phyloP scores from a whole-genome alignment of 2,329 filamentous ascomycete genomes.

The Phaeomoniella chlamydospora region DNA sequence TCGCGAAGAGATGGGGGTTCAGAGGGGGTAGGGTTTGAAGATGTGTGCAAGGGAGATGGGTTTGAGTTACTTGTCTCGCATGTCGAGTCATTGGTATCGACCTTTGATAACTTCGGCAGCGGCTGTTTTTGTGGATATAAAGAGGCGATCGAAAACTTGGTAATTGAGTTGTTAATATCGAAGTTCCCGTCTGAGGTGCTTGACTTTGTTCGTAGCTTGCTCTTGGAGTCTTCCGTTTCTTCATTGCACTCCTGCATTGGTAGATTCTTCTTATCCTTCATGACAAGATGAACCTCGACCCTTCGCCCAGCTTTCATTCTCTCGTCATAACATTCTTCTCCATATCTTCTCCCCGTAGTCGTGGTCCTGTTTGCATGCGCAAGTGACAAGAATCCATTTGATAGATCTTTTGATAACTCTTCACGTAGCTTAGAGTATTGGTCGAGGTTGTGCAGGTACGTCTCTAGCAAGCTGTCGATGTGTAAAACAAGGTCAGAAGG shows the following conservation, averaged over 20 bases:
- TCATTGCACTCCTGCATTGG: conserved; percentile 9
- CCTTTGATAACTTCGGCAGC: not conserved
- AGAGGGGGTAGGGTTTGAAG: not conserved
- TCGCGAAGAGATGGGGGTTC: conserved; percentile 16
- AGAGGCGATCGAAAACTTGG: conserved; percentile 1
- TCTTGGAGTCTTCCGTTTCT: conserved; percentile 5
- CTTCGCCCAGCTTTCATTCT: conserved; percentile 32
- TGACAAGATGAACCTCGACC: conserved; percentile 5
- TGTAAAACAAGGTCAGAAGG: conserved; percentile 2
- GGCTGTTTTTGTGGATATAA: not conserved
- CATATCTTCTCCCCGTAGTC: conserved; percentile 28
- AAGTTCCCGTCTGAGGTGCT: not conserved
- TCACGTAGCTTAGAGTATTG: conserved; percentile 14
- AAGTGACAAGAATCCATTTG: conserved; percentile 29
- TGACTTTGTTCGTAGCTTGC: not conserved
- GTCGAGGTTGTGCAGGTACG: conserved; percentile 10
- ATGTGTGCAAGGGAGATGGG: conserved; percentile 3
- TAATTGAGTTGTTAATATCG: not conserved
- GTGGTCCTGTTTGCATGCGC: conserved; percentile 33
- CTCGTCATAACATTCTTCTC: conserved; percentile 34
- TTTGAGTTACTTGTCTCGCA: not conserved
- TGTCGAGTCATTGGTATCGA: not conserved
- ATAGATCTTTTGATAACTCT: conserved; percentile 9
- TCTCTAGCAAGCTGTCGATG: conserved; percentile 9
- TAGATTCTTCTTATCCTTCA: conserved; percentile 10